Base-by-base conservation (phyloP, 805 yeast genomes). In the Saccharomyces kudriavzevii region DNA sequence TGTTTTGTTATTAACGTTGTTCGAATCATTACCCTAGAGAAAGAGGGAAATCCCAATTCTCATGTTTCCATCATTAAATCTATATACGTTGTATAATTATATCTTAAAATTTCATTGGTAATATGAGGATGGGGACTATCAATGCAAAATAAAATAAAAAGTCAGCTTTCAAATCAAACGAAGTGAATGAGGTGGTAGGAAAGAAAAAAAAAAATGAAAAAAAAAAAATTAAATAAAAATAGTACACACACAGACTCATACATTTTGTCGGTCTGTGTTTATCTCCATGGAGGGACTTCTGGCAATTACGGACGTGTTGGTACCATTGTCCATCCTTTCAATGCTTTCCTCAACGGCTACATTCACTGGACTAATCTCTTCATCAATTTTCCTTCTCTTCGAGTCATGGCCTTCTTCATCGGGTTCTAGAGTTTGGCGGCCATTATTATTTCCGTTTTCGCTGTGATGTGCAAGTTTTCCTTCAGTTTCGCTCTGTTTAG, bases 371-470 rank as follows among this genome's bases (percentile, higher is more conserved):
- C 17, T 20, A 24, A 17, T 35, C 10, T 17, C 43, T 17, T 35
- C 43, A 11, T 17, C 17, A 9, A 35, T 17, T 11, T 35, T 35
- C 22, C 24, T 22, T 17, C 43, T 35, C 17, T 35, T 35, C n/a
- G 43, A 35, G 8, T 35, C 43, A 35, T 35, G 64, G 80, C 72
- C 68, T 75, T 76, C 70, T 45, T 76, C 81, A 48, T 75, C 75
- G 49, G 75, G 74, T 20, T 45, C 28, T 26, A 22, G 5, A 45
- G 25, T 45, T 72, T 79, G 49, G 65, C 68, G 46, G 63, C 71
- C 49, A 30, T 50, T 51, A 29, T 45, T 48, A 48, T 46, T 49
- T 24, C 28, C 35, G 14, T 43, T 30, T 17, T 30, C 52, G 28
- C 48, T 49, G 24, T 47, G 56, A 49, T 35, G 45, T 9, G 24